Conservation (phyloP, 108 stramenopile species). For the Cyclostephanos invisitatus region DNA sequence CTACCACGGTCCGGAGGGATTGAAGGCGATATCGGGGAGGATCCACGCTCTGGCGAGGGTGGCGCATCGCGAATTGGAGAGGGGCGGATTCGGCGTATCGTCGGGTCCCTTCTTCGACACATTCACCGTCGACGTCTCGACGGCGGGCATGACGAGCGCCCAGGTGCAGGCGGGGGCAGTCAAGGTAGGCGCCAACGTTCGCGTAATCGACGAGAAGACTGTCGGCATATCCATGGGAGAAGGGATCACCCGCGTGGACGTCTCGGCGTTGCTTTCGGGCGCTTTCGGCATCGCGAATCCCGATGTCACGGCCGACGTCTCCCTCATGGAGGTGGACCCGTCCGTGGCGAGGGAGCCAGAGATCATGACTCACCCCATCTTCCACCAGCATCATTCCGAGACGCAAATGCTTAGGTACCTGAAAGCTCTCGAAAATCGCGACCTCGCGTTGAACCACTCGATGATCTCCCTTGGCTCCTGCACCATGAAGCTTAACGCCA, state of each 20-base stretch:
- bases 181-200: conserved; percentile 88
- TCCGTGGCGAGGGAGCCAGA: conserved; percentile 69
- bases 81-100: conserved; percentile 72
- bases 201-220: conserved; percentile 83
- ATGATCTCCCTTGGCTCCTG: conserved; percentile 99
- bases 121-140: conserved; percentile 79
- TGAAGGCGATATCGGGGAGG: conserved; percentile 86
- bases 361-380: conserved; percentile 95
- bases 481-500: conserved; percentile 99
- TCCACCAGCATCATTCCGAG: conserved; percentile 95
- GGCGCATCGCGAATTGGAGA: conserved; percentile 77
- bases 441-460: conserved; percentile 95
- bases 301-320: conserved; percentile 76
- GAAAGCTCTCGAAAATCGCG: conserved; percentile 94
- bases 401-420: conserved; percentile 98
- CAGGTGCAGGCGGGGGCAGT: conserved; percentile 79
- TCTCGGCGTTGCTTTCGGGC: conserved; percentile 62
- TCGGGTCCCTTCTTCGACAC: conserved; percentile 93
- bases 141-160: conserved; percentile 75
- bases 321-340: conserved; percentile 64
- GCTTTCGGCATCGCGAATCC: conserved; percentile 75
- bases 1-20: conserved; percentile 98
- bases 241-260: conserved; percentile 86
- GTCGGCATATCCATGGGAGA: conserved; percentile 96
- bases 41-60: conserved; percentile 86